These are phyloP conservation scores for Micractinium sp. DNA, from an alignment of 139 green algal species.

Conservation along the genomic window DNA sequence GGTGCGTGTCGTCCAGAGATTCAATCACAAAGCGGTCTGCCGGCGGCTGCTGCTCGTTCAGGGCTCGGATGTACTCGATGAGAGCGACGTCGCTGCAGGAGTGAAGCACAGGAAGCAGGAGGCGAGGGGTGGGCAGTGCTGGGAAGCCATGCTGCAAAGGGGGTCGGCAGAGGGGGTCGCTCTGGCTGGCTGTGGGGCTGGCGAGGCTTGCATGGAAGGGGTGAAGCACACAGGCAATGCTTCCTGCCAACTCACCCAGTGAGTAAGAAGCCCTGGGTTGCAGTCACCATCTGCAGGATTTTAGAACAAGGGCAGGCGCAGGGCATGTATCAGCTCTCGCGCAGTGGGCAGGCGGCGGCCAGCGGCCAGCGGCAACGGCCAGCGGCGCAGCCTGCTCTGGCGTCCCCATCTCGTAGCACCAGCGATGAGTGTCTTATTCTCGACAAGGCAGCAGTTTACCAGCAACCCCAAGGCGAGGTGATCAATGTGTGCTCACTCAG, in stretches of 20 bases:
- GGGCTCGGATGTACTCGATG: constrained; percentile 31
- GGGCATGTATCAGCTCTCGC: neutral
- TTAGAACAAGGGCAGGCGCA: too few relatives aligned
- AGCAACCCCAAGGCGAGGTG: too few relatives aligned
- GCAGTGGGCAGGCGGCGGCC: neutral
- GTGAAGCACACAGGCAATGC: neutral
- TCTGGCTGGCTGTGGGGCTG: neutral
- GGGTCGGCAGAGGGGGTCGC: too few relatives aligned
- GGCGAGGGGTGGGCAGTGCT: neutral
- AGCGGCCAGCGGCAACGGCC: neutral
- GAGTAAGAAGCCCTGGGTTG: constrained; percentile 13
- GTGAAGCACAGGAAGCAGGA: neutral
- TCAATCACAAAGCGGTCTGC: constrained; percentile 37
- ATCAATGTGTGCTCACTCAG: too few relatives aligned
- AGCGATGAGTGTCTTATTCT: too few relatives aligned
- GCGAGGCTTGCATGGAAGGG: neutral
- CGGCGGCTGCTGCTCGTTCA: constrained; percentile 26
- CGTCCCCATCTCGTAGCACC: too few relatives aligned
- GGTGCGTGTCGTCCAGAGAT: constrained; percentile 44
- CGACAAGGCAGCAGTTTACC: too few relatives aligned
- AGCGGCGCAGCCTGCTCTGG: too few relatives aligned
- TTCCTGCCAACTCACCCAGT: neutral
- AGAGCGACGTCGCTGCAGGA: constrained; percentile 30
- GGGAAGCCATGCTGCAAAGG: too few relatives aligned
- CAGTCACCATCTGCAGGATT: constrained; percentile 10